These are phyloP conservation scores for Nakazawaea peltata DNA, from an alignment of 805 yeast genomes.

Conservation along the genomic window DNA sequence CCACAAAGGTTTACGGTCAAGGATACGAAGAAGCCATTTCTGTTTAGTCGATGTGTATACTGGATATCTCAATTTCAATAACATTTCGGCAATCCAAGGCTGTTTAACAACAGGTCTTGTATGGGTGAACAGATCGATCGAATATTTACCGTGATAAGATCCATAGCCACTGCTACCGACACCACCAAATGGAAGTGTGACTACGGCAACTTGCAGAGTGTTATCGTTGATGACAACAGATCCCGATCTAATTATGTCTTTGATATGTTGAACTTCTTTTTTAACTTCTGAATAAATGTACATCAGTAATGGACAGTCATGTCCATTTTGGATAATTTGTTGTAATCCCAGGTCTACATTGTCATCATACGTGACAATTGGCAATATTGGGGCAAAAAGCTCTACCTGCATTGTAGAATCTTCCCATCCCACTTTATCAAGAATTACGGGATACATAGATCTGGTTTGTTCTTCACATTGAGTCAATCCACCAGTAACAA, in stretches of 20 bases:
- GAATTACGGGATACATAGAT: conserved; percentile 63
- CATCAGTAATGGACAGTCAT: conserved; percentile 76
- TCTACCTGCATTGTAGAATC: conserved; percentile 74
- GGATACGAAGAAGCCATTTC: conserved; percentile 16
- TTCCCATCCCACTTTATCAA: conserved; percentile 51
- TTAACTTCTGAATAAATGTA: conserved; percentile 54
- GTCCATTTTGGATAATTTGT: conserved; percentile 33
- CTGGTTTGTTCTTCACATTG: conserved; percentile 26
- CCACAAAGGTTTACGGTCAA: conserved; percentile 24
- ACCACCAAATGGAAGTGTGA: conserved; percentile 85
- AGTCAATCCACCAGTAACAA: conserved; percentile 42
- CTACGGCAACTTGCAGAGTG: conserved; percentile 59
- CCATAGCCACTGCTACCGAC: conserved; percentile 82
- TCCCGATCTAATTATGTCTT: conserved; percentile 60
- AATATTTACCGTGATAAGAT: conserved; percentile 66
- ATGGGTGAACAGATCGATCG: conserved; percentile 70
- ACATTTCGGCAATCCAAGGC: conserved; percentile 54
- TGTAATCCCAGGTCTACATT: too few species aligned
- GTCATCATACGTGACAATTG: conserved; percentile 48
- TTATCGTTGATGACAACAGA: conserved; percentile 64
- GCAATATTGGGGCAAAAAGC: conserved; percentile 80
- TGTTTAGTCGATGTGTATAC: conserved; percentile 34
- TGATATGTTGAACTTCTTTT: conserved; percentile 40
- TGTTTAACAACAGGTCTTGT: conserved; percentile 60
- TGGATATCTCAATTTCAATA: conserved; percentile 57